Evolutionary conservation across 345 rosid species (phyloP).

Genomic region (Aethionema arabicum): DNA sequence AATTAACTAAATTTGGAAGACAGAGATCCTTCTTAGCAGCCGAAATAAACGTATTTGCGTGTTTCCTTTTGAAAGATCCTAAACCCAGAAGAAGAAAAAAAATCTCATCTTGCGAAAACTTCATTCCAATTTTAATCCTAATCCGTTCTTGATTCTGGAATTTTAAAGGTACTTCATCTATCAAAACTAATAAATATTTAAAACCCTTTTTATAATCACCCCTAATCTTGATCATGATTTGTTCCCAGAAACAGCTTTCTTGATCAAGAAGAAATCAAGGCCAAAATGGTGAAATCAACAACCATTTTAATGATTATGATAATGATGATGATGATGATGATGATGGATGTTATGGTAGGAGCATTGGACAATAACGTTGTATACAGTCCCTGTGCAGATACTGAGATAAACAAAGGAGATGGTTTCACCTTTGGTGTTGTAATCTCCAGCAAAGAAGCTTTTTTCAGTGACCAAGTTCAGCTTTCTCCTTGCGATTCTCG

Average conservation of each 20-base stretch:
- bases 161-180: conserved; percentile 28
- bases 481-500: conserved; percentile 90
- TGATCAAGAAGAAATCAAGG: conserved; percentile 20
- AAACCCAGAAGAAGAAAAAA: conserved; percentile 23
- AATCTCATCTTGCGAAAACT: conserved; percentile 7
- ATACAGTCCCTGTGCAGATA: conserved; percentile 67
- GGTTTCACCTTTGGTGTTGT: conserved; percentile 82
- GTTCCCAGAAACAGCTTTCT: conserved; percentile 7
- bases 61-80: conserved; percentile 32
- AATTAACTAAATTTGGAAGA: conserved; percentile 29
- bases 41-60: conserved; percentile 51
- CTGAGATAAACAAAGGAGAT: conserved; percentile 56
- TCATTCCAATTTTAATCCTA: neutral
- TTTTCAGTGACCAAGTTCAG: conserved; percentile 60
- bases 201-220: neutral
- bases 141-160: conserved; percentile 10
- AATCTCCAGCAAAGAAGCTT: conserved; percentile 60
- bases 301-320: conserved; percentile 7
- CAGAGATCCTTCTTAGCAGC: conserved; percentile 52
- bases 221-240: neutral
- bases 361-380: conserved; percentile 58
- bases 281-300: conserved; percentile 8
- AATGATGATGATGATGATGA: conserved; percentile 18
- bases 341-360: conserved; percentile 31
- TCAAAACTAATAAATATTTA: neutral